Percentiles rank a stretch among this genome's conserved stretches.
Conservation (phyloP, 2,329 filamentous ascomycete species). For the Biscogniauxia marginata region DNA sequence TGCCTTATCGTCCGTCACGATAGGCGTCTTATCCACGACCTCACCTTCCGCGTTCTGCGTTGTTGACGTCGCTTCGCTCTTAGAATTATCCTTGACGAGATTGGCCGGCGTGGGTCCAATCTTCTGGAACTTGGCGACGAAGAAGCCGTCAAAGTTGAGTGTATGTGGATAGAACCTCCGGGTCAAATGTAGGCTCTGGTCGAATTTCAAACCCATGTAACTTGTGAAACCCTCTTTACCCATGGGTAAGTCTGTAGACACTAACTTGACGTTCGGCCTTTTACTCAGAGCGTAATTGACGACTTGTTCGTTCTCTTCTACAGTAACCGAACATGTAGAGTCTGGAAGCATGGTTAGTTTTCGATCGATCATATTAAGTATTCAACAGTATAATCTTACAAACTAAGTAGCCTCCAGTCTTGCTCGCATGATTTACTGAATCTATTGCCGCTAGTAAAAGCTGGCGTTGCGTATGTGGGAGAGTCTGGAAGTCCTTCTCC, state of each 20-base stretch:
- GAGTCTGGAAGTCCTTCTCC: constrained; percentile 86
- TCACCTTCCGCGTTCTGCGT: constrained; percentile 38
- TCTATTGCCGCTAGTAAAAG: constrained; percentile 90
- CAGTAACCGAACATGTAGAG: constrained; percentile 91
- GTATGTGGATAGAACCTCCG: constrained; percentile 86
- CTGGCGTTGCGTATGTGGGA: constrained; percentile 94
- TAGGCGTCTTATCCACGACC: constrained; percentile 68
- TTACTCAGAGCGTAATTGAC: constrained; percentile 91
- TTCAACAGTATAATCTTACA: constrained; percentile 40
- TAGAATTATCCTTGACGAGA: constrained; percentile 40
- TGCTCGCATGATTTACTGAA: constrained; percentile 85
- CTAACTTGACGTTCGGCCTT: constrained; percentile 89
- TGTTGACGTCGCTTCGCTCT: constrained; percentile 18
- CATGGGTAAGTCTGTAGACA: constrained; percentile 86
- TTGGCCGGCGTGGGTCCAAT: constrained; percentile 70
- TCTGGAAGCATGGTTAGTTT: constrained; percentile 38
- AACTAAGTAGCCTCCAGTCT: constrained; percentile 91
- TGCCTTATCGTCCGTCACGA: constrained; percentile 45
- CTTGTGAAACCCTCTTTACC: constrained; percentile 90
- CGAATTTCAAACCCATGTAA: constrained; percentile 90
- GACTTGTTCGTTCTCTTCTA: constrained; percentile 88
- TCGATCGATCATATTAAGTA: neutral
- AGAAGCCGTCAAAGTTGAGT: constrained; percentile 98
- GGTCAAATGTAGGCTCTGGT: constrained; percentile 78
- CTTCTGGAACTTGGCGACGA: constrained; percentile 97